These are phyloP conservation scores for Aspergillus conjunctus DNA, from an alignment of 495 filamentous ascomycete genomes.

Conservation along the genomic window DNA sequence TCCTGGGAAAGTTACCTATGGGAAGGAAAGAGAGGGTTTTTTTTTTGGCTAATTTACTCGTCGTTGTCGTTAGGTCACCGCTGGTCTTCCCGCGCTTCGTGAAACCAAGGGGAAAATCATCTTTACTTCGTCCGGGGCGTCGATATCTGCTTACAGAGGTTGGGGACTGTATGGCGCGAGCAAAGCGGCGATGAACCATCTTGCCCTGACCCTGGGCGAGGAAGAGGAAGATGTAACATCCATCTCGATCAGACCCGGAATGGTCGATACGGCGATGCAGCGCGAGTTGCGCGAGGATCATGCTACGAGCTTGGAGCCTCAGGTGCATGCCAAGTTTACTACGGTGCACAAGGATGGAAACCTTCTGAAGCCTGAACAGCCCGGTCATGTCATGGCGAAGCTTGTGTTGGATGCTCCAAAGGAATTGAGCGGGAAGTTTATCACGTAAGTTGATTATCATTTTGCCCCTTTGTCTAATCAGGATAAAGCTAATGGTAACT, in stretches of 20 bases:
- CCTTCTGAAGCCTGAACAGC: conserved; percentile 79
- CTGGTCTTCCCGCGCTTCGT: conserved; percentile 71
- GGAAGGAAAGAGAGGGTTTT: neutral
- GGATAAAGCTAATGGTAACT: conserved; percentile 40
- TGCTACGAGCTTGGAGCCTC: conserved; percentile 60
- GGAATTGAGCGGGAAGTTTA: conserved; percentile 72
- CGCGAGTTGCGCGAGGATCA: conserved; percentile 75
- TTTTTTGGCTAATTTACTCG: neutral
- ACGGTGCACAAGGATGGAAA: conserved; percentile 65
- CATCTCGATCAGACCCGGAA: conserved; percentile 76
- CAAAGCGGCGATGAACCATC: conserved; percentile 88
- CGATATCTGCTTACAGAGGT: conserved; percentile 63
- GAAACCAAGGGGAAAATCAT: conserved; percentile 68
- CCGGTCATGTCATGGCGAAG: conserved; percentile 82
- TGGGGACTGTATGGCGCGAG: conserved; percentile 84
- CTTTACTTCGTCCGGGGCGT: conserved; percentile 77
- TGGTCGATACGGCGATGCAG: conserved; percentile 95
- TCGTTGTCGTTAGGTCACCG: conserved; percentile 58
- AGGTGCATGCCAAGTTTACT: conserved; percentile 69
- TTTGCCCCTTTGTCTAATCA: conserved; percentile 4
- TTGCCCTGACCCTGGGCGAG: conserved; percentile 67
- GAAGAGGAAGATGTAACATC: conserved; percentile 80
- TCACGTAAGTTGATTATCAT: conserved; percentile 56
- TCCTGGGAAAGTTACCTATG: neutral
- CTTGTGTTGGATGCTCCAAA: conserved; percentile 64